Percentiles rank a stretch among this genome's conserved stretches.
Evolutionary conservation across 2,329 filamentous ascomycete species (phyloP).

Genomic region (Alternaria arborescens): DNA sequence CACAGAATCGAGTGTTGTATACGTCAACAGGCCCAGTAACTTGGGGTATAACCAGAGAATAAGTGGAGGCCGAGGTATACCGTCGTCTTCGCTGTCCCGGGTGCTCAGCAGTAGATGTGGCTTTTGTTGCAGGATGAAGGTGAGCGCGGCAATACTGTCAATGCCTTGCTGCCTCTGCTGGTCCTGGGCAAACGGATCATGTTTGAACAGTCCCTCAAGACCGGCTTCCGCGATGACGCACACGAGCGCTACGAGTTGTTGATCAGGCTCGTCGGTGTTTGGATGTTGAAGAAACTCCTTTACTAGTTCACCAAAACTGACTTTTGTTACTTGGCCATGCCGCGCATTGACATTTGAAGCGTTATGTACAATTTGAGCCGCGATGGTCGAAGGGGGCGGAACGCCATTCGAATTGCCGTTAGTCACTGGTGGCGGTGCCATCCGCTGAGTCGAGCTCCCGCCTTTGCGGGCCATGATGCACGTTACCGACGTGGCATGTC

Average conservation of each 20-base stretch:
- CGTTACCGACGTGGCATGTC: conserved; percentile 38
- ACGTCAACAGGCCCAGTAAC: conserved; percentile 58
- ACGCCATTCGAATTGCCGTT: conserved; percentile 32
- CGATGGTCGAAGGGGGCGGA: conserved; percentile 77
- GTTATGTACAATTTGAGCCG: conserved; percentile 85
- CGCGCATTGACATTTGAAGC: conserved; percentile 72
- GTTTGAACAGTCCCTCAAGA: conserved; percentile 72
- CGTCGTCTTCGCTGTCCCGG: conserved; percentile 44
- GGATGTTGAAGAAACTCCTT: conserved; percentile 65
- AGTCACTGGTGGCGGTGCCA: conserved; percentile 27
- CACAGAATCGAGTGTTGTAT: conserved; percentile 53
- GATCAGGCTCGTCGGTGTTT: conserved; percentile 67
- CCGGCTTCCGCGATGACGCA: conserved; percentile 84
- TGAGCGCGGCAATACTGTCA: conserved; percentile 80
- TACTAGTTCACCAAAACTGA: conserved; percentile 78
- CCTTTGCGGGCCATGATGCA: conserved; percentile 54
- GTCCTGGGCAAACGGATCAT: conserved; percentile 72
- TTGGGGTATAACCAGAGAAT: conserved; percentile 64
- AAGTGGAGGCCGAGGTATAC: conserved; percentile 54
- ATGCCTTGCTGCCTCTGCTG: conserved; percentile 67
- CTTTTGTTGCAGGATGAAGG: conserved; percentile 76
- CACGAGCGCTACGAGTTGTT: conserved; percentile 83
- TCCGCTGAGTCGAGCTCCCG: conserved; percentile 44
- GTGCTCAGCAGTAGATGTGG: conserved; percentile 68
- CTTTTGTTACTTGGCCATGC: conserved; percentile 70